Evolutionary conservation across 352 stramenopile species (phyloP), one percentile per base, ranked within the genome.

Genomic region (Phytopythium chamaehyphon): DNA sequence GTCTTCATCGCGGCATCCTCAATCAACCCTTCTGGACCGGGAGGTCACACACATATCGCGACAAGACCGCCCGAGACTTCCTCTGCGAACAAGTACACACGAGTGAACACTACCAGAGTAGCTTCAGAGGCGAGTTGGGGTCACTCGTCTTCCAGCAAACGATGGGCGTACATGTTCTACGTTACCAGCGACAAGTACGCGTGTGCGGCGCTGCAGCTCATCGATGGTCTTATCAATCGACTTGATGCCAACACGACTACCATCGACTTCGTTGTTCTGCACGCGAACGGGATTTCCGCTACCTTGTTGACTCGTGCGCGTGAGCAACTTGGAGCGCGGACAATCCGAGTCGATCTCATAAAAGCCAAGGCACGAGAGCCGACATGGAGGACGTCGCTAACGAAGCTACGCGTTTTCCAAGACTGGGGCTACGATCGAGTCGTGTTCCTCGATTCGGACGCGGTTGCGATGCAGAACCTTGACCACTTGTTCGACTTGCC

Each of bases 351-450:
- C 6, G 50, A 71, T 6, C 38, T 40, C 11, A 37, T 61, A 4
- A 28, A 52, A 12, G 35, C 55, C 3, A 47, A 64, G 14, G 38
- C 44, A 1, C 4, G 16, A 2, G 54, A 61, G 3, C 15, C 48
- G 3, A 58, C 46, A 15, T 73, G 55, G 56, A 24, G 39, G 38
- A 47, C 49, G 6, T 73, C 55, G 36, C 49, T 73, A 10, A 73
- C 61, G 9, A 73, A 73, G 35, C 51, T 73, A 16, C 54, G 58
- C 11, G 60, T 54, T 16, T 73, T 73, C 47, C 45, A 64, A 58
- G 60, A 69, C 3, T 67, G 61, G 51, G 59, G 64, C 2, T 73
- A 73, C 51, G 57, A 69, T 24, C 59, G 62, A 3, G 52, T 76
- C 7, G 49, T 76, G 22, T 73, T 51, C 42, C 28, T 76, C 12